phyloP scores from a whole-genome alignment of 768 basidiomycete species.

The Fomitopsis pulvina region DNA sequence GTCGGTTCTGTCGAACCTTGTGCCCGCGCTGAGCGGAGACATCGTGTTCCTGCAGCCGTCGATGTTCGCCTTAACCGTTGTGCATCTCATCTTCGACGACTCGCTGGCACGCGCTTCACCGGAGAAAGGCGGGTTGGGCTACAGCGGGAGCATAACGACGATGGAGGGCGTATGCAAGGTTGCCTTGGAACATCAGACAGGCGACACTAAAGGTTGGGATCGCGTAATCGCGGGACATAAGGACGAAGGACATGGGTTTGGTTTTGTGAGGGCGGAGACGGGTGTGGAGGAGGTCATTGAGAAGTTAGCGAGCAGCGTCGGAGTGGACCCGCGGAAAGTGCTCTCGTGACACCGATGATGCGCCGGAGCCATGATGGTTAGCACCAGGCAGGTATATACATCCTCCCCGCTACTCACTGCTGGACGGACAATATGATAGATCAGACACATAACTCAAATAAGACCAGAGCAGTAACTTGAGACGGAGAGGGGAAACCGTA shows the following conservation, averaged over 20 bases:
- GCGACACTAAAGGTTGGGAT: conserved; percentile 19
- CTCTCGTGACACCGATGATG: background rate
- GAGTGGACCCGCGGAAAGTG: background rate
- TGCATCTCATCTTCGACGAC: conserved; percentile 35
- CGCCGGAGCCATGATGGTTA: too few relatives aligned
- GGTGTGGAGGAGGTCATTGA: conserved; percentile 20
- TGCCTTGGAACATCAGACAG: conserved; percentile 24
- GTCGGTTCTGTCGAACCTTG: conserved; percentile 24
- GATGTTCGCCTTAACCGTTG: conserved; percentile 26
- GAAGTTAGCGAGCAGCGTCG: conserved; percentile 10
- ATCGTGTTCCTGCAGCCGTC: conserved; percentile 34
- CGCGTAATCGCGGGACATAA: conserved; percentile 18
- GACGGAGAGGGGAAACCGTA: background rate
- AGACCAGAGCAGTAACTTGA: too few relatives aligned
- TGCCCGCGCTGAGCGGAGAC: conserved; percentile 24
- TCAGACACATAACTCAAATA: too few relatives aligned
- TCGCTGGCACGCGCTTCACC: conserved; percentile 29
- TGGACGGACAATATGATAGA: too few relatives aligned
- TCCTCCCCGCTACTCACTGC: too few relatives aligned
- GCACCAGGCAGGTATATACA: too few relatives aligned
- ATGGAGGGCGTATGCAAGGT: conserved; percentile 29
- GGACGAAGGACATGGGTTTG: conserved; percentile 16
- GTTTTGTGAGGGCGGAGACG: conserved; percentile 20
- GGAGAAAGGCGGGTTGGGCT: conserved; percentile 32
- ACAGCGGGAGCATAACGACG: conserved; percentile 22